Base-by-base conservation (phyloP, 2,329 filamentous ascomycete species). In the Neospermospora avenae region DNA sequence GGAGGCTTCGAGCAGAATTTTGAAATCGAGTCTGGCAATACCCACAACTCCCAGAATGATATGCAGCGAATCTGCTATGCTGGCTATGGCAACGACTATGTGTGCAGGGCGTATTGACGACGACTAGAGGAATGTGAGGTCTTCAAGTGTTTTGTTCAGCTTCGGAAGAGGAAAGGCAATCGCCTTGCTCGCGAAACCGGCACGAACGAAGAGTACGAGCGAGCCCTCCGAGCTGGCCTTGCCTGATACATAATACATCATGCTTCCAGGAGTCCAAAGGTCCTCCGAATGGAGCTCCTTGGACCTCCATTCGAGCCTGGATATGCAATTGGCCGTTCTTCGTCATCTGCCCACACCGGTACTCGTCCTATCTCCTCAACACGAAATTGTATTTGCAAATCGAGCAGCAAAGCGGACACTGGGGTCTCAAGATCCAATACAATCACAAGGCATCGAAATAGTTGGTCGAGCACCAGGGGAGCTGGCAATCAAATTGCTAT, bases 321-420 rank as follows among this genome's bases (percentile, higher is more conserved):
- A 67, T 25, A 44, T 69, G 13, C 64, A 68, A 55, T 46, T 68
- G 6, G 58, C 65, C 16, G 62, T 63, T 41, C 62, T 69, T 6
- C 60, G 59, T 42, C 35, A 60, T 24, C 41, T 68, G 3, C 67
- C 64, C 11, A 65, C 63, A 3, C 66, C 66, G 7, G 59, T 67
- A 18, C 39, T 69, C 10, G 61, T 66, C 10, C 48, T 69, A 6
- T 65, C 65, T 14, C 55, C 62, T n/a, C 18, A 48, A 16, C 55
- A 58, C 22, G 63, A 45, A 16, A 22, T 53, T 4, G 37, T 65
- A n/a, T 65, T 63, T 57, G 53, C 59, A 28, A 69, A 67, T 57
- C 42, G 49, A 11, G 62, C 62, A 24, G 65, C 60, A 11, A 57
- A 58, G 20, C 45, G 25, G 34, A 31, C 64, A 6, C 57, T 68